These are phyloP conservation scores for Erythrobasidium hasegawianum DNA, from an alignment of 1,284 basidiomycete species.

Conservation along the genomic window DNA sequence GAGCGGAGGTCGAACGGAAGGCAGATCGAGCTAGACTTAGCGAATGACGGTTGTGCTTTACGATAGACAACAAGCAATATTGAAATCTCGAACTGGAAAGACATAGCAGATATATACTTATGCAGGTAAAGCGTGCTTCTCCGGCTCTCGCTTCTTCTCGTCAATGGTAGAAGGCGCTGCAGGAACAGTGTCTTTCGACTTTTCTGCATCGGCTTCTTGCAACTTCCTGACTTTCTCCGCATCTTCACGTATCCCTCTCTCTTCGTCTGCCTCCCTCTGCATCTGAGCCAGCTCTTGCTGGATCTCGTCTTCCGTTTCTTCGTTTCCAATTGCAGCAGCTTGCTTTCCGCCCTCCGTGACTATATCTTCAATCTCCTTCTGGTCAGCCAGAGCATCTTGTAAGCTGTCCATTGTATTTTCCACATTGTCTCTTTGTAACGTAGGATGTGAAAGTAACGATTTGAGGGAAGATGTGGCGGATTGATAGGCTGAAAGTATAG, in stretches of 20 bases:
- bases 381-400: conserved; percentile 73
- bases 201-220: conserved; percentile 52
- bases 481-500: conserved; percentile 82
- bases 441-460: conserved; percentile 70
- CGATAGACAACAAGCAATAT: too few species aligned
- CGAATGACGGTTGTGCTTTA: too few species aligned
- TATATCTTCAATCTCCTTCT: conserved; percentile 74
- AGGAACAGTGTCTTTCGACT: background rate
- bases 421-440: conserved; percentile 68
- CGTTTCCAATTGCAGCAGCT: conserved; percentile 54
- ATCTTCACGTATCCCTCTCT: conserved; percentile 45
- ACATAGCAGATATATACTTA: background rate
- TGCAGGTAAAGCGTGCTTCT: background rate
- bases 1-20: too few species aligned
- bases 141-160: background rate
- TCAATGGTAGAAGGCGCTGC: background rate
- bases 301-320: conserved; percentile 54
- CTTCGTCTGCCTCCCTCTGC: conserved; percentile 48
- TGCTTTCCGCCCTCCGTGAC: conserved; percentile 65
- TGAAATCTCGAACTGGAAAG: too few species aligned
- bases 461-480: conserved; percentile 72
- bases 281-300: conserved; percentile 50
- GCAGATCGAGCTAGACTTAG: too few species aligned
- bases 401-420: conserved; percentile 82
- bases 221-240: conserved; percentile 55